These are phyloP conservation scores for Penicillium cosmopolitanum DNA, from an alignment of 495 filamentous ascomycete species.

Conservation along the genomic window DNA sequence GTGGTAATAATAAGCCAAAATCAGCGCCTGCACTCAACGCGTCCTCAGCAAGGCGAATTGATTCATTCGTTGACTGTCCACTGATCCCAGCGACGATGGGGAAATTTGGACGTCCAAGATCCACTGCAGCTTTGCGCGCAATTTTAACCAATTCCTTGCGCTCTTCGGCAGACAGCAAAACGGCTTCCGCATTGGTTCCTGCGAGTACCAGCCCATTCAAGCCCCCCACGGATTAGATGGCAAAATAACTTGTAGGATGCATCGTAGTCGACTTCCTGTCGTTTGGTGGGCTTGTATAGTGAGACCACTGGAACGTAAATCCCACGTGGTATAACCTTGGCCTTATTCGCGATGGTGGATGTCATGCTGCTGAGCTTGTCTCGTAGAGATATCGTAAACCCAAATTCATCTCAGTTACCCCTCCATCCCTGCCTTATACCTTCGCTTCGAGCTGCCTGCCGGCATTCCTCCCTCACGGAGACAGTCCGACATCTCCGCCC, in stretches of 20 bases:
- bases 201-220: constrained; percentile 59
- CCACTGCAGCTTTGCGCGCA: constrained; percentile 52
- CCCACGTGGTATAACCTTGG: constrained; percentile 34
- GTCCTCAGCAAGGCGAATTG: constrained; percentile 65
- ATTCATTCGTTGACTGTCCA: constrained; percentile 64
- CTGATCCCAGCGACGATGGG: constrained; percentile 62
- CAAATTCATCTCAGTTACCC: not conserved
- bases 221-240: constrained; percentile 29
- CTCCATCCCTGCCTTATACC: constrained; percentile 7
- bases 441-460: not conserved
- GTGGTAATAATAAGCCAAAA: constrained; percentile 60
- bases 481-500: constrained; percentile 24
- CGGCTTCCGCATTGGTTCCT: constrained; percentile 64
- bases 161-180: constrained; percentile 59
- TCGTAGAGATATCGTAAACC: not conserved
- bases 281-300: constrained; percentile 34
- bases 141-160: constrained; percentile 48
- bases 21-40: constrained; percentile 55
- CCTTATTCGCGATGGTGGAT: constrained; percentile 27
- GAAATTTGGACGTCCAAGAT: constrained; percentile 60
- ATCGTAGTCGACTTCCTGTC: constrained; percentile 46
- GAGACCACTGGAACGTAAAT: constrained; percentile 47
- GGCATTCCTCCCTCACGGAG: constrained; percentile 12
- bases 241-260: constrained; percentile 41
- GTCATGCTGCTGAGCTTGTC: constrained; percentile 19